phyloP scores from a whole-genome alignment of 2,329 filamentous ascomycete species.

The Pyricularia sp. region DNA sequence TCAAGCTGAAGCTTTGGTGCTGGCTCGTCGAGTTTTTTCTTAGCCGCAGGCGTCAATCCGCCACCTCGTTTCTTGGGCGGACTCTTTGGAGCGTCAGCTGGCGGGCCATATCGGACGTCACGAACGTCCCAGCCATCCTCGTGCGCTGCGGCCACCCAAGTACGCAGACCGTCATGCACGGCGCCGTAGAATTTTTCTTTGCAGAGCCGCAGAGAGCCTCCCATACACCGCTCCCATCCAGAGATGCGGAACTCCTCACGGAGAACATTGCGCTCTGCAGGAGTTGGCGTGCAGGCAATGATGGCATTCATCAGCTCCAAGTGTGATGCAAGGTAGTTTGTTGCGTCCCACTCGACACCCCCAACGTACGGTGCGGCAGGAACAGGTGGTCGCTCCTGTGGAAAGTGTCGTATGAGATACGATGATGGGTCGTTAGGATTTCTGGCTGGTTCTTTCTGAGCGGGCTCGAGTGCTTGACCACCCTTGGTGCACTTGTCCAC shows the following conservation, averaged over 20 bases:
- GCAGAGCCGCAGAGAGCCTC: constrained; percentile 74
- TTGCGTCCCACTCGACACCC: constrained; percentile 97
- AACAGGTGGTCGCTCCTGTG: constrained; percentile 77
- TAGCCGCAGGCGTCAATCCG: constrained; percentile 12
- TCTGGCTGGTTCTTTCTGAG: neutral
- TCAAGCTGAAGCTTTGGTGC: constrained; percentile 54
- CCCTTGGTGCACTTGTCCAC: constrained; percentile 26
- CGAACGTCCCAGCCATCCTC: constrained; percentile 84
- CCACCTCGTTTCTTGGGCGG: constrained; percentile 23
- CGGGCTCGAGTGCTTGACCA: constrained; percentile 6
- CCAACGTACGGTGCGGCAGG: constrained; percentile 93
- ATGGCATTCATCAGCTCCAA: constrained; percentile 89
- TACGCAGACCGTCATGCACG: constrained; percentile 79
- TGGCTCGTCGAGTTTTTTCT: constrained; percentile 41
- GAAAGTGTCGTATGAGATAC: constrained; percentile 68
- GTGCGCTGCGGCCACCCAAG: constrained; percentile 79
- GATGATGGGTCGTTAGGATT: constrained; percentile 10
- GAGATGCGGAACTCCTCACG: constrained; percentile 72
- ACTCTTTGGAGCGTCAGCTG: constrained; percentile 24
- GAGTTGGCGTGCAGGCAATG: constrained; percentile 67
- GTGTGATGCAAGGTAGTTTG: constrained; percentile 89
- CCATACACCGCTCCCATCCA: constrained; percentile 87
- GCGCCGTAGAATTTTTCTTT: constrained; percentile 97
- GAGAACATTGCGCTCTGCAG: constrained; percentile 63
- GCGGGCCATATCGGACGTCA: constrained; percentile 68